Base-by-base conservation (phyloP, 176 grass and related monocot genomes). In the Elaeis guineensis region DNA sequence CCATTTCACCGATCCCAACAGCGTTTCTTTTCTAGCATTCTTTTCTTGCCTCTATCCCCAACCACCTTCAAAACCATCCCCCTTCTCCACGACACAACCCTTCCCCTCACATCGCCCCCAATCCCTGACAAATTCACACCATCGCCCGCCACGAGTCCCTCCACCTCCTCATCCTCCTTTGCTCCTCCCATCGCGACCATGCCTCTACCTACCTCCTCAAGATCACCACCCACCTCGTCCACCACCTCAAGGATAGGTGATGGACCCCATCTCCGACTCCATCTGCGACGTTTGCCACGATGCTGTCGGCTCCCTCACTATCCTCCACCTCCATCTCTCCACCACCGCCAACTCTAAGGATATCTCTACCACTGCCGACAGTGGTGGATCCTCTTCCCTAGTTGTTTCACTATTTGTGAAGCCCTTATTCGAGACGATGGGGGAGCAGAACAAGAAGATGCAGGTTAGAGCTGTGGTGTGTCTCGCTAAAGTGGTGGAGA, bases 381-480 rank as follows among this genome's bases (percentile, higher is more conserved):
- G 75, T 51, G 70, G 70, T 5, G 24, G 16, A 4, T 54, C 32
- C 18, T 23, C 70, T 14, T 61, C 70, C 0, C 59, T 84, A 3
- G 77, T 81, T 1, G 81, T 88, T 51, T 57, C 81, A 3, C 53
- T 85, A 32, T 98, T 98, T 52, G 66, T 98, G 25, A 98, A 92
- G 67, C 93, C 87, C 3, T 63, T 98, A 32, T 91, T 92, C 67
- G 93, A 98, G 76, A 76, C 80, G 5, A 92, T 92, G 87, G 85
- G 82, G 50, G 88, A 98, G 64, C 88, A 91, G 66, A 98, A 76
- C 70, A 98, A 98, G 79, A 65, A 64, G 2, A 84, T 82, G 64
- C 93, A 98, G 79, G 85, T 58, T 3, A 87, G 93, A 52, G 93
- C 93, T 0, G 87, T 87, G 0, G 61, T 80, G 61, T 98, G 84